Base-by-base conservation (phyloP, 179 eudicot species). In the Vitellaria paradoxa region DNA sequence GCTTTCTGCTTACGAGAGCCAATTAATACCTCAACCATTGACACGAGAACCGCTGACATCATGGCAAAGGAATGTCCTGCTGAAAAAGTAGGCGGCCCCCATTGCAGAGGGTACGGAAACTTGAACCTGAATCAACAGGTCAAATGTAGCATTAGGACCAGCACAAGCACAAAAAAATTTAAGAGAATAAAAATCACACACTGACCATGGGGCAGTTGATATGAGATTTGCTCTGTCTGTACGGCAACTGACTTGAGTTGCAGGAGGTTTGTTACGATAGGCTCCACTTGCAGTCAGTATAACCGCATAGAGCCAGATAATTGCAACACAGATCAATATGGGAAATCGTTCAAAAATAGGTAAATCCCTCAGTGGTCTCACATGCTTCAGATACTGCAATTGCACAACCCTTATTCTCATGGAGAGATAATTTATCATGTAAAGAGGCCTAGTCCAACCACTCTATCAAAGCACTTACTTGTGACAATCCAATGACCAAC, bases 81-180 rank as follows among this genome's bases (percentile, higher is more conserved):
- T 55, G 97, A 79, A 74, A 96, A 96, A 1, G 99, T 92, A 74
- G 99, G 99, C n/a, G 99, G 93, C 47, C 99, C 99, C 99, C 98
- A 96, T 81, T 96, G 99, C 81, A 94, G 81, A 18, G 98, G 99
- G 81, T 96, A 96, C 4, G 99, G 99, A 78, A 94, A 94, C 81
- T 85, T 96, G 88, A 96, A 92, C 99, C 99, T 96, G 83, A 56
- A 75, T 24, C 4, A 42, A 67, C 10, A 2, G 62, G 70, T 53
- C 65, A 24, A 21, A 23, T 12, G 18, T 7, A 17, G 30, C 11
- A 52, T 70, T 21, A 65, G 67, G 46, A 49, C 10, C 50, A 23
- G 59, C 7, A 66, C 13, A 42, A 46, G 53, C 1, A 53, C 6
- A 11, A 56, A 8, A 74, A 23, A 57, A 52, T 45, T 40, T 6